These are phyloP conservation scores for Allodekkera sacchari DNA, from an alignment of 805 yeast genomes.

Conservation along the genomic window DNA sequence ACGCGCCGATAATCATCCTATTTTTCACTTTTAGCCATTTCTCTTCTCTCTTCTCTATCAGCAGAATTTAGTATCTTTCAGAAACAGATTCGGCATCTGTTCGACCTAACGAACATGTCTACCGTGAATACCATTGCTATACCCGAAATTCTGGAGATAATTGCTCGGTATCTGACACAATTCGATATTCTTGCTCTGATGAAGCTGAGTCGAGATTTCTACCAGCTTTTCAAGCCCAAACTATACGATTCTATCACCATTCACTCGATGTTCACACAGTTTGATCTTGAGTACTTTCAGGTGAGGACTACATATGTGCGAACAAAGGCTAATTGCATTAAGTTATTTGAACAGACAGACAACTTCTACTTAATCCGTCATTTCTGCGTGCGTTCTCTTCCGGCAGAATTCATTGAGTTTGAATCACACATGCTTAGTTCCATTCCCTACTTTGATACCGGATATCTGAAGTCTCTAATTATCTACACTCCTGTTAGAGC, in stretches of 20 bases:
- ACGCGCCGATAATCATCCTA: neutral
- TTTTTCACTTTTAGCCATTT: neutral
- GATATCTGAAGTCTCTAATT: too few relatives aligned
- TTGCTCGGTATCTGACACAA: constrained; percentile 14
- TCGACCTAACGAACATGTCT: too few relatives aligned
- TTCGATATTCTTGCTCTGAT: constrained; percentile 16
- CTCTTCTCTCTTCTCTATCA: neutral
- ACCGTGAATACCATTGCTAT: constrained; percentile 6
- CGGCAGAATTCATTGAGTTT: constrained; percentile 22
- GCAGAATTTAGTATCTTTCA: too few relatives aligned
- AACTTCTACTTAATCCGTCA: constrained; percentile 8
- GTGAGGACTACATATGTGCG: constrained; percentile 1
- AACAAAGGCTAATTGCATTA: constrained; percentile 9
- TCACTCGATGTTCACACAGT: constrained; percentile 16
- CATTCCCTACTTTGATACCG: too few relatives aligned
- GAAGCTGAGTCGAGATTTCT: constrained; percentile 6
- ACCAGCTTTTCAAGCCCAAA: constrained; percentile 5
- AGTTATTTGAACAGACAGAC: constrained; percentile 4
- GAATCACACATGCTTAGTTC: too few relatives aligned
- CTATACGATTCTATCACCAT: constrained; percentile 16
- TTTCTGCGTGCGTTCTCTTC: constrained; percentile 13
- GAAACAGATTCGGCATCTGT: too few relatives aligned
- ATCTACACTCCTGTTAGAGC: too few relatives aligned
- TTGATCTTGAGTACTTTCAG: constrained; percentile 16
- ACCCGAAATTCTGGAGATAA: constrained; percentile 15